Conservation (phyloP, 306 rosid genomes). For the Geum urbanum region DNA sequence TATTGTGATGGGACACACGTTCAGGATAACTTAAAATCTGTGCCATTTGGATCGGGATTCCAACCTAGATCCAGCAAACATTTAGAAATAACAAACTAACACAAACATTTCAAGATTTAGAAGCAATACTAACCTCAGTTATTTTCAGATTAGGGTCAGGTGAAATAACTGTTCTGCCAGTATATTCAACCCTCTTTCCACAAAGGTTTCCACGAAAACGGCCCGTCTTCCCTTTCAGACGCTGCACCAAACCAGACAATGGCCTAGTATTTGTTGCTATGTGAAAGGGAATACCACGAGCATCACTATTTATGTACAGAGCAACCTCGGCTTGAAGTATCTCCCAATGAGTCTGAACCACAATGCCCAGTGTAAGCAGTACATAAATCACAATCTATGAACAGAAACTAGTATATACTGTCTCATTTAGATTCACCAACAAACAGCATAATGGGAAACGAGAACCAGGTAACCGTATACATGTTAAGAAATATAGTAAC, state of each 20-base stretch:
- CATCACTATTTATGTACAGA: conserved; percentile 78
- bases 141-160: conserved; percentile 95
- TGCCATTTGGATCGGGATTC: conserved; percentile 93
- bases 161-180: conserved; percentile 96
- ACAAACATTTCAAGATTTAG: conserved; percentile 13
- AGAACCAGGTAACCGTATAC: neutral
- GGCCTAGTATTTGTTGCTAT: conserved; percentile 32
- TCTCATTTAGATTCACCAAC: neutral
- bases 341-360: conserved; percentile 58
- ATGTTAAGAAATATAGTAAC: neutral
- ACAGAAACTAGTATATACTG: neutral
- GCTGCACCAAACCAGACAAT: conserved; percentile 75
- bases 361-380: conserved; percentile 30
- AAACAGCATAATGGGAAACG: neutral
- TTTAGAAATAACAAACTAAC: conserved; percentile 15
- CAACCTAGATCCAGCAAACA: conserved; percentile 57
- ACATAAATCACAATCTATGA: conserved; percentile 3
- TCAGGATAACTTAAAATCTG: conserved; percentile 78
- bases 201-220: conserved; percentile 88
- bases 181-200: conserved; percentile 91
- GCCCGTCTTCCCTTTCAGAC: conserved; percentile 92
- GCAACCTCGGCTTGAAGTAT: conserved; percentile 74
- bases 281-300: conserved; percentile 48
- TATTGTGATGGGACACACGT: conserved; percentile 80
- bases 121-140: conserved; percentile 57